These are phyloP conservation scores for Saccharomycopsis crataegensis DNA, from an alignment of 1,139 yeast species.

Conservation along the genomic window DNA sequence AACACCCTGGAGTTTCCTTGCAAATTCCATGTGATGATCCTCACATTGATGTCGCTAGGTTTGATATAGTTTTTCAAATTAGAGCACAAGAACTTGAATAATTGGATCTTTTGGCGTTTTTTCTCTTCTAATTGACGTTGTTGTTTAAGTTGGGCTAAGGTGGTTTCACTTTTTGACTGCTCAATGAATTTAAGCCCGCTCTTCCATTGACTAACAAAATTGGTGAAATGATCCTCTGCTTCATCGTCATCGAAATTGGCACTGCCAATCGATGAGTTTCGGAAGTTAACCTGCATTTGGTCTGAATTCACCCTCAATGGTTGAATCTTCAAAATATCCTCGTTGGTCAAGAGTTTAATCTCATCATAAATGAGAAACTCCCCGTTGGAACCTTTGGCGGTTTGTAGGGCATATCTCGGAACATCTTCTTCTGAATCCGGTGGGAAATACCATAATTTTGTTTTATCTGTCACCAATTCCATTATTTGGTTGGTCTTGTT, in stretches of 20 bases:
- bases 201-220: conserved; percentile 18
- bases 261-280: conserved; percentile 4
- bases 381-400: not conserved
- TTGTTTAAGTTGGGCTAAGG: not conserved
- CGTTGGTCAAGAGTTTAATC: conserved; percentile 14
- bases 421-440: conserved; percentile 24
- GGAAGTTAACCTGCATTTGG: conserved; percentile 17
- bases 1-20: conserved; percentile 13
- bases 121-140: conserved; percentile 10
- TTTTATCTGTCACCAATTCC: conserved; percentile 21
- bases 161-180: not conserved
- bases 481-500: conserved; percentile 8
- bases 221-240: conserved; percentile 11
- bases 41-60: conserved; percentile 14
- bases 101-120: conserved; percentile 6
- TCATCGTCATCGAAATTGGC: conserved; percentile 16
- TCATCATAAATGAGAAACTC: conserved; percentile 17
- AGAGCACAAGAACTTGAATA: conserved; percentile 16
- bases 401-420: conserved; percentile 24
- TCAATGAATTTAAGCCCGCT: conserved; percentile 16
- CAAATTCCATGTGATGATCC: conserved; percentile 19
- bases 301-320: conserved; percentile 15
- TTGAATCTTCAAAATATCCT: conserved; percentile 16
- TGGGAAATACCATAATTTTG: conserved; percentile 23
- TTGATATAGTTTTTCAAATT: conserved; percentile 14